phyloP scores from a whole-genome alignment of 2,329 filamentous ascomycete genomes.

The Fusarium sp. region DNA sequence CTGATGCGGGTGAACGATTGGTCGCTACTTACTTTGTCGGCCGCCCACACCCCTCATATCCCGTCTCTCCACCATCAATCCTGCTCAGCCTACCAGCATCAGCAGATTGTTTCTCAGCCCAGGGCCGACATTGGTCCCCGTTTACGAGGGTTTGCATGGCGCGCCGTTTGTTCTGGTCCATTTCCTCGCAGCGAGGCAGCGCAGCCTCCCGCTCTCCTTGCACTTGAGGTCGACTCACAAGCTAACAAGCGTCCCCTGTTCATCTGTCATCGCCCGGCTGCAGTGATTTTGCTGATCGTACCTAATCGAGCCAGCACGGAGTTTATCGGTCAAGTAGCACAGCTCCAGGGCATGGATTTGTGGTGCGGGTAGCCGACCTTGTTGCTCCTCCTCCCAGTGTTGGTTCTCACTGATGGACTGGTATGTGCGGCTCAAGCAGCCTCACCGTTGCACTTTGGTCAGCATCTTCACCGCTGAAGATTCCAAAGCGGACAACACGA shows the following conservation, averaged over 20 bases:
- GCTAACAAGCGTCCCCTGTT: background rate
- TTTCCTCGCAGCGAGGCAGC: background rate
- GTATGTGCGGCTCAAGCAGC: background rate
- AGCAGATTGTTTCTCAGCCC: background rate
- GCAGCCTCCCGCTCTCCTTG: background rate
- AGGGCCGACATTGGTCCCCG: background rate
- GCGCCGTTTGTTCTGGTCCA: background rate
- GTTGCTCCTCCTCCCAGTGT: background rate
- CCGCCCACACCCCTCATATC: background rate
- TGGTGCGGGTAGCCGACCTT: background rate
- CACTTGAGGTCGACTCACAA: background rate
- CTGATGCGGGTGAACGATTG: background rate
- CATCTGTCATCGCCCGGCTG: background rate
- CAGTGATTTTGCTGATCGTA: background rate
- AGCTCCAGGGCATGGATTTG: background rate
- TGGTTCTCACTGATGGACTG: background rate
- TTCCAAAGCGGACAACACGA: background rate
- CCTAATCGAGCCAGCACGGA: background rate
- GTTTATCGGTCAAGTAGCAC: background rate
- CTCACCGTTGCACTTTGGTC: slow-evolving; percentile 2
- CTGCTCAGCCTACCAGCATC: background rate
- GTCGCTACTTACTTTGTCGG: slow-evolving; percentile 5
- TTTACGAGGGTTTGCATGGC: background rate
- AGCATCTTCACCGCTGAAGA: slow-evolving; percentile 28
- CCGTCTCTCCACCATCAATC: background rate